Percentiles rank a stretch among this genome's conserved stretches.
phyloP scores from a whole-genome alignment of 192 early-diverging fungal genomes.

The Coemansia sp. region DNA sequence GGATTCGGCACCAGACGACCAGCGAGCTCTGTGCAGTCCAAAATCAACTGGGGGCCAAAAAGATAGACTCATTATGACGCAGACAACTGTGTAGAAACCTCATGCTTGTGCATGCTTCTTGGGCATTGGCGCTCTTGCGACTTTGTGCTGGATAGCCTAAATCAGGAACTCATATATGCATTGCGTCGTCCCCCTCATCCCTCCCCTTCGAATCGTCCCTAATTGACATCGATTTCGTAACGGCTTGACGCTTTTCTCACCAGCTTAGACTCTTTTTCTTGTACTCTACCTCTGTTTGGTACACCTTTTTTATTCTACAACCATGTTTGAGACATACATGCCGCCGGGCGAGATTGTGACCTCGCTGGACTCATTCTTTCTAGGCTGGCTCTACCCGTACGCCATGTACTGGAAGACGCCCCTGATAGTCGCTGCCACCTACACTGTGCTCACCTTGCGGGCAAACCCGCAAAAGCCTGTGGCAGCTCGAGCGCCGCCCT shows the following conservation, averaged over 20 bases:
- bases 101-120: not conserved
- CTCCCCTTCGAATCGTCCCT: too few relatives aligned
- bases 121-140: too few relatives aligned
- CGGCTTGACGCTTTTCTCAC: not conserved
- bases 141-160: too few relatives aligned
- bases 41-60: conserved; percentile 38
- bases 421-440: conserved; percentile 58
- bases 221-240: too few relatives aligned
- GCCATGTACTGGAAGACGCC: conserved; percentile 74
- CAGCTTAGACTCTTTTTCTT: not conserved
- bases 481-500: not conserved
- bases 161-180: too few relatives aligned
- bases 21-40: conserved; percentile 17
- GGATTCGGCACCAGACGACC: conserved; percentile 4
- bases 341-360: conserved; percentile 33
- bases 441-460: conserved; percentile 47
- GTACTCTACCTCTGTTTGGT: not conserved
- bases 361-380: conserved; percentile 56
- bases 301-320: not conserved
- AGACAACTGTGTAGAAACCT: not conserved
- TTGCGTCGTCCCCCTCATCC: too few relatives aligned
- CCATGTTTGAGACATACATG: conserved; percentile 37
- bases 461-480: conserved; percentile 36
- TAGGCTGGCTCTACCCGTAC: conserved; percentile 68
- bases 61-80: not conserved